Evolutionary conservation across 352 stramenopile species (phyloP), one percentile per base, ranked within the genome.

Genomic region (Globisporangium nodosum): DNA sequence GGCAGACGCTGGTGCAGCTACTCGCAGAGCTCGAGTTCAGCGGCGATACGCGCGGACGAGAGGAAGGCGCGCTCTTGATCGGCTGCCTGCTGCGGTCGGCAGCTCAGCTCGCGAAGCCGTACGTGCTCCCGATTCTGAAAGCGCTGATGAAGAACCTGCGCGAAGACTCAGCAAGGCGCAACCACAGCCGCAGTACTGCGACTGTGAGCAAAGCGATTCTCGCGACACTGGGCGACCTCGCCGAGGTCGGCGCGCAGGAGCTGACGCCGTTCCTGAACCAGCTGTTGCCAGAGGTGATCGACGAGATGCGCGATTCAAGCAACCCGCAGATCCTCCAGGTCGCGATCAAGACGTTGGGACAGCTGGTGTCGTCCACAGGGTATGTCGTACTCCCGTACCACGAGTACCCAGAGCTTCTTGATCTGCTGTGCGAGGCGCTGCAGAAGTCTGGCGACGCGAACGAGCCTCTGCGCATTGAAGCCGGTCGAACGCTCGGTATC

Each of bases 131-230:
- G 20, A 95, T 92, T 52, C 57, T 95, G 20, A 85, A 86, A 40
- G 86, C 85, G 20, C 62, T 95, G 46, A 94, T 94, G 80, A 91
- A 94, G 58, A 95, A 95, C 60, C 50, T 95, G 35, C 82, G 86
- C 20, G 79, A 93, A 71, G 85, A 95, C 47, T 90, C 84, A 3
- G 81, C 77, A 31, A 63, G 71, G 16, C 73, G 82, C 37, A 85
- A 73, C 42, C 81, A 85, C 46, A 91, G 79, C 57, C 76, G 79
- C 45, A 92, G 83, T 40, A 95, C 77, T 0, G 65, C 92, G 35
- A 87, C 73, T 40, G 82, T 94, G 40, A 95, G 85, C 71, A 89
- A 89, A 65, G 84, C 86, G 39, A 92, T 95, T 20, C 65, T 93
- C 16, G 84, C 80, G 42, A 95, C 86, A 21, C 73, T 95, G 16